Evolutionary conservation across 225 moss, liverwort and hornwort genomes (phyloP).

Genomic region (Pleurozium schreberi): DNA sequence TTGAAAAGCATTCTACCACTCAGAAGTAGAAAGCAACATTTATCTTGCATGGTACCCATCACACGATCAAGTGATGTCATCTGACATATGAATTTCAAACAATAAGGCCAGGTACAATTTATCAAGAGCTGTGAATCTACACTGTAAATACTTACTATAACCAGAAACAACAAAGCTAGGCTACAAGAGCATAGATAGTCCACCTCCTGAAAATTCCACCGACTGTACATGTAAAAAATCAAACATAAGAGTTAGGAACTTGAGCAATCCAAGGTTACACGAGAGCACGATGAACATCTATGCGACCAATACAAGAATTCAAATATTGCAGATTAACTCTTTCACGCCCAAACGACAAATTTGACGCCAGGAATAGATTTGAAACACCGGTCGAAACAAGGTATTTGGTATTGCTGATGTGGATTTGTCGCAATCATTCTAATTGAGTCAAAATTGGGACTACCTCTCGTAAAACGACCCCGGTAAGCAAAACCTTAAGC

Average conservation of each 20-base stretch:
- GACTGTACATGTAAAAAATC: constrained; percentile 24
- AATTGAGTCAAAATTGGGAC: not conserved
- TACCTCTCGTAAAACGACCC: not conserved
- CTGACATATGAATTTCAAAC: not conserved
- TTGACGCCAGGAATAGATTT: not conserved
- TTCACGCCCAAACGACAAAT: not conserved
- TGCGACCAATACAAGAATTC: not conserved
- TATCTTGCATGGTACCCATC: not conserved
- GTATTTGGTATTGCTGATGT: not conserved
- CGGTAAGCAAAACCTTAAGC: not conserved
- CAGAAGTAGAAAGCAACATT: not conserved
- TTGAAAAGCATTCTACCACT: not conserved
- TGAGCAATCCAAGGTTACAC: not conserved
- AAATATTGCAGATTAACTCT: not conserved
- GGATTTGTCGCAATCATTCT: not conserved
- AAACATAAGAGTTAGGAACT: not conserved
- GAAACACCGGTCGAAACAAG: not conserved
- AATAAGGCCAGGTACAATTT: not conserved
- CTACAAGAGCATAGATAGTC: constrained; percentile 46
- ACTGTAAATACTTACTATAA: not conserved
- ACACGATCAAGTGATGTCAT: not conserved
- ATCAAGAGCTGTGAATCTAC: not conserved
- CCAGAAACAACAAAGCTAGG: not conserved
- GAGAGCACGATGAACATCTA: not conserved
- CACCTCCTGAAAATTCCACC: constrained; percentile 87